Percentiles rank a stretch among this genome's conserved stretches.
Conservation (phyloP, 768 basidiomycete species). For the Mrakia gelida region DNA sequence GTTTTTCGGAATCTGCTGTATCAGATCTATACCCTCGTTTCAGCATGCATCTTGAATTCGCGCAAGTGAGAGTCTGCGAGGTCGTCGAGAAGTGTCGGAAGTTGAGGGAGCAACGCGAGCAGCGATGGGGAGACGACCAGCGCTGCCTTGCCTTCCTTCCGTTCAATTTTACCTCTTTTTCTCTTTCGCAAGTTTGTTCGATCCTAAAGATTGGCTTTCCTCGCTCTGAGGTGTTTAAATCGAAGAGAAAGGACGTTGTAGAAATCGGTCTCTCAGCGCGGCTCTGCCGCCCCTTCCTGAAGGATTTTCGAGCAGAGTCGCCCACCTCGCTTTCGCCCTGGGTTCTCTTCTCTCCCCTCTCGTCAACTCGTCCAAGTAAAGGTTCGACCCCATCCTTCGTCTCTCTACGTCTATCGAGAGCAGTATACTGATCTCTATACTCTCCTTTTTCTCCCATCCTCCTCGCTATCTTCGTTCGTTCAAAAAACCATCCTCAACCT, state of each 20-base stretch:
- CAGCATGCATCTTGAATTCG: neutral
- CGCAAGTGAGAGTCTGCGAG: neutral
- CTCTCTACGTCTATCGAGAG: neutral
- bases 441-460: neutral
- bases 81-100: neutral
- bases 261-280: too few relatives aligned
- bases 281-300: too few relatives aligned
- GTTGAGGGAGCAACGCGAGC: neutral
- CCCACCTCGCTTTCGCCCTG: too few relatives aligned
- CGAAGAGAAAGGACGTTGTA: too few relatives aligned
- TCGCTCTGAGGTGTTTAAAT: too few relatives aligned
- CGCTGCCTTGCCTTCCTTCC: too few relatives aligned
- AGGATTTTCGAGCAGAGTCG: too few relatives aligned
- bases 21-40: neutral
- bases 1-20: neutral
- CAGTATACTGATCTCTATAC: neutral
- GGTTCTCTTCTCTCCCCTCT: neutral
- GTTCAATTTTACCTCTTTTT: too few relatives aligned
- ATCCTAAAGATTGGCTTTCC: too few relatives aligned
- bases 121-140: too few relatives aligned
- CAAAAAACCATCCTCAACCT: constrained; percentile 1
- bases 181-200: too few relatives aligned
- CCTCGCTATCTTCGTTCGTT: neutral
- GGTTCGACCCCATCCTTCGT: neutral
- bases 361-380: constrained; percentile 6